phyloP scores from a whole-genome alignment of 257 asterid genomes.

The Thymus quinquecostatus region DNA sequence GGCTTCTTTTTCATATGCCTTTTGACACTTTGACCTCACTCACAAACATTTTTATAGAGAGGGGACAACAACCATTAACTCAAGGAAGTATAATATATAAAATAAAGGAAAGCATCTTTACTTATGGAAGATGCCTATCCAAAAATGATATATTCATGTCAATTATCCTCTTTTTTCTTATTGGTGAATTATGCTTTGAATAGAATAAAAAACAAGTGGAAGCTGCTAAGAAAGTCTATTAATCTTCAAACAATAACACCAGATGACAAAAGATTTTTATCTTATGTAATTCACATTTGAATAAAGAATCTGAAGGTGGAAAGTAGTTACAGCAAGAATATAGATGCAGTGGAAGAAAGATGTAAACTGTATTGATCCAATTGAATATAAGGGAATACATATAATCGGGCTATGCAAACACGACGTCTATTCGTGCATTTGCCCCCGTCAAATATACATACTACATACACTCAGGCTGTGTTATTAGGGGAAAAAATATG shows the following conservation, averaged over 20 bases:
- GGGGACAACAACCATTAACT: constrained; percentile 9
- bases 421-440: constrained; percentile 33
- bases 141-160: constrained; percentile 2
- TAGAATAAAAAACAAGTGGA: background rate
- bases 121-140: constrained; percentile 17
- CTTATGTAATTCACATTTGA: background rate
- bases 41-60: constrained; percentile 1
- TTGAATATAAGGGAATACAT: constrained; percentile 41
- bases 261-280: background rate
- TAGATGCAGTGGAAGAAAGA: constrained; percentile 30
- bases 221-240: background rate
- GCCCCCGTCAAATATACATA: constrained; percentile 41
- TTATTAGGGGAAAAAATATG: constrained; percentile 27
- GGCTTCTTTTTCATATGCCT: background rate
- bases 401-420: constrained; percentile 36
- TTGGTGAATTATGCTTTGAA: constrained; percentile 3
- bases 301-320: background rate
- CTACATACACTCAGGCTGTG: constrained; percentile 37
- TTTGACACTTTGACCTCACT: background rate
- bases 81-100: background rate
- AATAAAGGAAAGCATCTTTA: constrained; percentile 26
- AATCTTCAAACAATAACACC: background rate
- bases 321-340: constrained; percentile 10
- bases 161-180: background rate
- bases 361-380: constrained; percentile 43